Evolutionary conservation across 768 basidiomycete genomes (phyloP).

Genomic region (Auriculariales sp.): DNA sequence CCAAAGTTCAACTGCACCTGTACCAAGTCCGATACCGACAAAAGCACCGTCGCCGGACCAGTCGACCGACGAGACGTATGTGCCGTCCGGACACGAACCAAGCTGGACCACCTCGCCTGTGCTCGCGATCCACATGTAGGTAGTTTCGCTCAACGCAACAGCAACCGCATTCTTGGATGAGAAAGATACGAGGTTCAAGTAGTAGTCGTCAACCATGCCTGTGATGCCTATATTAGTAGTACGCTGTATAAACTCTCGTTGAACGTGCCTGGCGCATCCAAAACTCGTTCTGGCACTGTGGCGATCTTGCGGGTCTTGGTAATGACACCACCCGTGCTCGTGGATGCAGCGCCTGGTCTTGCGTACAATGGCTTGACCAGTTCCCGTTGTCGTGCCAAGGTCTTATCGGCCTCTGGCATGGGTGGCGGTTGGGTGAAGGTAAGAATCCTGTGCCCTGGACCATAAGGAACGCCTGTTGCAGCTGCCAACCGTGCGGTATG

Average conservation of each 20-base stretch:
- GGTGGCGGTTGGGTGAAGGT: conserved; percentile 84
- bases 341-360: conserved; percentile 42
- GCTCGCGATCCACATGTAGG: conserved; percentile 92
- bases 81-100: conserved; percentile 59
- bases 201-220: conserved; percentile 67
- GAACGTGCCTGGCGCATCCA: conserved; percentile 85
- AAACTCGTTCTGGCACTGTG: conserved; percentile 78
- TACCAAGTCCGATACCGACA: conserved; percentile 66
- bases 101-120: conserved; percentile 71
- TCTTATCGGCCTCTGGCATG: conserved; percentile 57
- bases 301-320: conserved; percentile 73
- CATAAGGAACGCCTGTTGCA: conserved; percentile 62
- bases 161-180: conserved; percentile 73
- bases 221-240: not conserved
- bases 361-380: conserved; percentile 64
- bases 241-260: not conserved
- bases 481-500: conserved; percentile 67
- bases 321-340: conserved; percentile 43
- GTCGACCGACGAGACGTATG: conserved; percentile 62
- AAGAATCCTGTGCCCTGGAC: conserved; percentile 71
- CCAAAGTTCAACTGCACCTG: conserved; percentile 89
- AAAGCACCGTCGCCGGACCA: conserved; percentile 62
- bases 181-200: conserved; percentile 90
- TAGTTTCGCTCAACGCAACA: conserved; percentile 74
- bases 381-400: conserved; percentile 63